phyloP scores from a whole-genome alignment of 768 basidiomycete species.

The Rhizopogon salebrosus region DNA sequence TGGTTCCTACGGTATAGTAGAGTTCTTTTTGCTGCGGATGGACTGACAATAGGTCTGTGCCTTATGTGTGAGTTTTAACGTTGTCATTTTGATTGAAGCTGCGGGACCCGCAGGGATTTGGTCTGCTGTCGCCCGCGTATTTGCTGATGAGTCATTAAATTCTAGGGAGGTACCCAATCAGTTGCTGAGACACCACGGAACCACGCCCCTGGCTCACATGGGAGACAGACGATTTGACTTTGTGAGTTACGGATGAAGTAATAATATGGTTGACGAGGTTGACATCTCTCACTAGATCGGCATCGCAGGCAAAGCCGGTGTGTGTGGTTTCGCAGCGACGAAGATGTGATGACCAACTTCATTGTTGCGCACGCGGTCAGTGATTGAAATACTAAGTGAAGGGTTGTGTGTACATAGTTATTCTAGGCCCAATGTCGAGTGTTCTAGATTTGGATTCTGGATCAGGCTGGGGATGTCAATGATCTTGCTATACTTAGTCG shows the following conservation, averaged over 20 bases:
- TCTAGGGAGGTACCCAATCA: conserved; percentile 28
- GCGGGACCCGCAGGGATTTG: conserved; percentile 12
- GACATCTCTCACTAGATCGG: no score
- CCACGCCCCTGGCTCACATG: conserved; percentile 53
- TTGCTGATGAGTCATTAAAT: neutral
- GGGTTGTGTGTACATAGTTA: no score
- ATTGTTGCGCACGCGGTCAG: no score
- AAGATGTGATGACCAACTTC: no score
- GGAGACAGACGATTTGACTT: conserved; percentile 41
- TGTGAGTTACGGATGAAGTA: neutral
- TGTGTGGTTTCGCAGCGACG: no score
- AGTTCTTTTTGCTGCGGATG: neutral
- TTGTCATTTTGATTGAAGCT: conserved; percentile 63
- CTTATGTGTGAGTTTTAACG: conserved; percentile 47
- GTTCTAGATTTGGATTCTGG: no score
- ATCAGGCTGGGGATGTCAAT: no score
- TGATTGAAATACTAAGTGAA: no score
- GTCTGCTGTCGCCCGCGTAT: neutral
- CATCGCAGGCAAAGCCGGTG: no score
- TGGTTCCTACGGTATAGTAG: neutral
- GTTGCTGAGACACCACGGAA: conserved; percentile 49
- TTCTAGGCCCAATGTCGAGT: no score
- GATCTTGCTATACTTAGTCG: no score
- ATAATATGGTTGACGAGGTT: no score
- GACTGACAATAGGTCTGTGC: conserved; percentile 35